Conservation (phyloP, 2,329 filamentous ascomycete genomes). For the Cladosporium sp. region DNA sequence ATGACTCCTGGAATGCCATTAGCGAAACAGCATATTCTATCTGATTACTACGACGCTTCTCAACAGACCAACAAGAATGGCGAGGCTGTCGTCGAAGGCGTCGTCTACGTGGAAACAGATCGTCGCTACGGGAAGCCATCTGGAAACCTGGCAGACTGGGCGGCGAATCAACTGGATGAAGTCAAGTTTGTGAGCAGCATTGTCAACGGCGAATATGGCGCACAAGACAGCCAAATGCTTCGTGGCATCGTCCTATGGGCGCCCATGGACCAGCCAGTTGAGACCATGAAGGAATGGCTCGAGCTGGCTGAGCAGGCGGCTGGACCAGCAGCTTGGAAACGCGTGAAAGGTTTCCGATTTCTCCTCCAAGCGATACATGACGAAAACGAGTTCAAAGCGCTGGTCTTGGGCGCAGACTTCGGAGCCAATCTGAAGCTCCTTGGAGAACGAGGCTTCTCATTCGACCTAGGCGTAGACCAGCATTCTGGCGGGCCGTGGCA, state of each 20-base stretch:
- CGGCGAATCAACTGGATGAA: constrained; percentile 64
- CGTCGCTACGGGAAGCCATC: constrained; percentile 38
- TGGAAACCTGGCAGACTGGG: constrained; percentile 45
- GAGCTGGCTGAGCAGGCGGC: constrained; percentile 53
- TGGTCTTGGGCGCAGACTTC: constrained; percentile 33
- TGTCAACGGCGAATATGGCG: constrained; percentile 47
- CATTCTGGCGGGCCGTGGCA: constrained; percentile 66
- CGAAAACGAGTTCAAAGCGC: constrained; percentile 28
- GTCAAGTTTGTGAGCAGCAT: constrained; percentile 63
- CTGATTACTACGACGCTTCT: constrained; percentile 26
- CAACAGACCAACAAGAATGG: constrained; percentile 33
- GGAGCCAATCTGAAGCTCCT: constrained; percentile 52
- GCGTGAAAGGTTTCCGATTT: constrained; percentile 75
- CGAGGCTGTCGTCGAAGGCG: constrained; percentile 46
- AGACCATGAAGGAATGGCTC: constrained; percentile 60
- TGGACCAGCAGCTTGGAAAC: constrained; percentile 55
- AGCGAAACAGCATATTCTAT: constrained; percentile 53
- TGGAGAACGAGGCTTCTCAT: constrained; percentile 54
- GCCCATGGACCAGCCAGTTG: constrained; percentile 62
- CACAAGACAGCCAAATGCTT: constrained; percentile 48
- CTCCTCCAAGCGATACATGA: constrained; percentile 57
- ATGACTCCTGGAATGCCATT: constrained; percentile 54
- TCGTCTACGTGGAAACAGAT: constrained; percentile 79
- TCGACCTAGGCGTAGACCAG: constrained; percentile 81
- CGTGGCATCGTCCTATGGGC: constrained; percentile 77